These are phyloP conservation scores for Cladorrhinum sp. DNA, from an alignment of 2,329 filamentous ascomycete genomes.

Conservation along the genomic window DNA sequence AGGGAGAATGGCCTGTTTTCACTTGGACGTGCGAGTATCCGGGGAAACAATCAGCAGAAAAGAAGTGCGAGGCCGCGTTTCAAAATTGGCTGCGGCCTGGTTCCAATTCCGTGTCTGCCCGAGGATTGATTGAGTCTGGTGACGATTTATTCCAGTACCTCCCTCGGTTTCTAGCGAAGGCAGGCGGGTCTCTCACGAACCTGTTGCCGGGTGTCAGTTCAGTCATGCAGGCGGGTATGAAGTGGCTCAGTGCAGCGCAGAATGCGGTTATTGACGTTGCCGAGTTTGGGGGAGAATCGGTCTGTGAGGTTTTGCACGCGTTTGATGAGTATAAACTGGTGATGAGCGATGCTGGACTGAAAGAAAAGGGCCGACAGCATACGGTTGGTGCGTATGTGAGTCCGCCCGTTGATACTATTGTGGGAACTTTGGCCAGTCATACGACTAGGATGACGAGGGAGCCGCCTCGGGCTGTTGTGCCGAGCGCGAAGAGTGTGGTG, in stretches of 20 bases:
- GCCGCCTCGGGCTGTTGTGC: conserved; percentile 11
- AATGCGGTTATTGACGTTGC: conserved; percentile 17
- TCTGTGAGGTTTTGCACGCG: conserved; percentile 24
- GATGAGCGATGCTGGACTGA: conserved; percentile 21
- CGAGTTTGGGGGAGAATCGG: conserved; percentile 14
- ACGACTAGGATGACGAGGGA: conserved; percentile 14
- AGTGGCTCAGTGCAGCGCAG: conserved; percentile 22
- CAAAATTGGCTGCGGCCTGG: conserved; percentile 21
- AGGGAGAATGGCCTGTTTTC: conserved; percentile 16
- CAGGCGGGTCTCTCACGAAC: conserved; percentile 14
- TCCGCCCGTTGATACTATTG: conserved; percentile 20
- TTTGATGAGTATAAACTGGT: conserved; percentile 24
- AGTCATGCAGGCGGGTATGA: conserved; percentile 17
- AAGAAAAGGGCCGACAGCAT: conserved; percentile 9
- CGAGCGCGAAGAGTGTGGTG: background rate
- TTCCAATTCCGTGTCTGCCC: background rate
- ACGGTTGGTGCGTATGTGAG: conserved; percentile 26
- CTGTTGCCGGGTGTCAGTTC: conserved; percentile 24
- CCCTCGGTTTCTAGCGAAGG: conserved; percentile 18
- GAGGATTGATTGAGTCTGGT: background rate
- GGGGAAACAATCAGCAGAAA: conserved; percentile 20
- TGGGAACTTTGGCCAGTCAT: conserved; percentile 7
- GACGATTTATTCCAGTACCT: conserved; percentile 21
- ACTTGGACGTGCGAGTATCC: conserved; percentile 27
- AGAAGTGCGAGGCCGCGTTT: conserved; percentile 21